These are phyloP conservation scores for Candida adriatica DNA, from an alignment of 805 yeast species.

Conservation along the genomic window DNA sequence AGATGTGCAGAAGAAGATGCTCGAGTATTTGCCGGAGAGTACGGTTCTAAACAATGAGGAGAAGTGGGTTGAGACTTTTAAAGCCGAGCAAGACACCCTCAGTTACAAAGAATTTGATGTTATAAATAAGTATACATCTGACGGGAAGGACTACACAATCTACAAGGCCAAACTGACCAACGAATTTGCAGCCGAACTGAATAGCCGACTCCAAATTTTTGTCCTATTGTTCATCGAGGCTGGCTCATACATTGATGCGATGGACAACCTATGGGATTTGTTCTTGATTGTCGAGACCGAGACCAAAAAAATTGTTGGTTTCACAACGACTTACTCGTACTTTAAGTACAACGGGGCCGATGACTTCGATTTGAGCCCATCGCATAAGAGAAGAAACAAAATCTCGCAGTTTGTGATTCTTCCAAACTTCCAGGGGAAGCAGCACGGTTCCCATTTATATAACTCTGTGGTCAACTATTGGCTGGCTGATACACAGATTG, in stretches of 20 bases:
- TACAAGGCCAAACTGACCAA: conserved; percentile 33
- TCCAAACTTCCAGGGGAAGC: conserved; percentile 74
- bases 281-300: conserved; percentile 40
- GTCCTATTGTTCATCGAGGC: conserved; percentile 88
- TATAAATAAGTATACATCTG: conserved; percentile 28
- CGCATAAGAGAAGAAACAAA: conserved; percentile 47
- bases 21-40: conserved; percentile 54
- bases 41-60: conserved; percentile 57
- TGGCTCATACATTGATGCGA: conserved; percentile 76
- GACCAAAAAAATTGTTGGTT: conserved; percentile 57
- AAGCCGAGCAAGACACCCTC: conserved; percentile 36
- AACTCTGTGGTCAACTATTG: conserved; percentile 47
- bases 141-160: conserved; percentile 40
- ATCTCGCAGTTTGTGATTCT: conserved; percentile 82
- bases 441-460: conserved; percentile 69
- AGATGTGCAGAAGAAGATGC: conserved; percentile 50
- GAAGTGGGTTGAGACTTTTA: conserved; percentile 55
- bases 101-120: conserved; percentile 31
- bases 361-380: conserved; percentile 37
- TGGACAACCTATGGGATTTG: conserved; percentile 76
- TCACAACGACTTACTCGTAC: conserved; percentile 76
- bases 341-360: conserved; percentile 61
- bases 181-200: conserved; percentile 44
- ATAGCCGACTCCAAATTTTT: conserved; percentile 67
- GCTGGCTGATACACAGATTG: conserved; percentile 42